phyloP scores from a whole-genome alignment of 306 rosid species.

The Cucumis hystrix region DNA sequence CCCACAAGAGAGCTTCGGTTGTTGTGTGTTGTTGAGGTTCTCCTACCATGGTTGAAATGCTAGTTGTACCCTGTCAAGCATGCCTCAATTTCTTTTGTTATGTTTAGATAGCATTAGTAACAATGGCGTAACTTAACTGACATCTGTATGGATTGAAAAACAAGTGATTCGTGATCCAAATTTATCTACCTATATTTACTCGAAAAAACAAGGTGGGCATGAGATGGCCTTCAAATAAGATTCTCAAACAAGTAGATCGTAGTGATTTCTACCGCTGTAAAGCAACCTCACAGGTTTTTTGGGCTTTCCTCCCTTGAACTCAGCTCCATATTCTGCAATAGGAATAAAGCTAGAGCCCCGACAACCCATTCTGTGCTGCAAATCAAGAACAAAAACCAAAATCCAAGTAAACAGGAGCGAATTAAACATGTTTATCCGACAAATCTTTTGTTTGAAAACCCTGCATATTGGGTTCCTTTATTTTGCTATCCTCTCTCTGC shows the following conservation, averaged over 20 bases:
- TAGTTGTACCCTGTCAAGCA: not conserved
- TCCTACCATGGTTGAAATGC: not conserved
- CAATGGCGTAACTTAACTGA: too few relatives aligned
- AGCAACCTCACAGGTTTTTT: constrained; percentile 64
- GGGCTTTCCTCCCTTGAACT: constrained; percentile 33
- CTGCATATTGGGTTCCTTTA: too few relatives aligned
- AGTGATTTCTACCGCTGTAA: constrained; percentile 80
- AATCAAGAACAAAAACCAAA: constrained; percentile 9
- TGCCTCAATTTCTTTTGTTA: not conserved
- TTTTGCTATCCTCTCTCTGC: too few relatives aligned
- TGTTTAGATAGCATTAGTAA: not conserved
- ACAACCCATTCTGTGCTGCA: constrained; percentile 67
- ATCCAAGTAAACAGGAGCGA: not conserved
- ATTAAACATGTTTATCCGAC: not conserved
- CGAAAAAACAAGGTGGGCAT: not conserved
- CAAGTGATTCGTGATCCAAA: too few relatives aligned
- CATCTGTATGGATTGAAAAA: too few relatives aligned
- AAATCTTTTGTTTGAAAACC: too few relatives aligned
- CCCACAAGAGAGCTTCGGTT: not conserved
- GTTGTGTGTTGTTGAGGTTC: not conserved
- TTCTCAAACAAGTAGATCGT: constrained; percentile 72
- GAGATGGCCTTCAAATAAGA: not conserved
- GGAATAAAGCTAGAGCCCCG: constrained; percentile 71
- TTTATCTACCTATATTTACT: too few relatives aligned
- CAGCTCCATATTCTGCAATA: constrained; percentile 87